Conservation (phyloP, 345 rosid genomes). For the Populus euphratica region DNA sequence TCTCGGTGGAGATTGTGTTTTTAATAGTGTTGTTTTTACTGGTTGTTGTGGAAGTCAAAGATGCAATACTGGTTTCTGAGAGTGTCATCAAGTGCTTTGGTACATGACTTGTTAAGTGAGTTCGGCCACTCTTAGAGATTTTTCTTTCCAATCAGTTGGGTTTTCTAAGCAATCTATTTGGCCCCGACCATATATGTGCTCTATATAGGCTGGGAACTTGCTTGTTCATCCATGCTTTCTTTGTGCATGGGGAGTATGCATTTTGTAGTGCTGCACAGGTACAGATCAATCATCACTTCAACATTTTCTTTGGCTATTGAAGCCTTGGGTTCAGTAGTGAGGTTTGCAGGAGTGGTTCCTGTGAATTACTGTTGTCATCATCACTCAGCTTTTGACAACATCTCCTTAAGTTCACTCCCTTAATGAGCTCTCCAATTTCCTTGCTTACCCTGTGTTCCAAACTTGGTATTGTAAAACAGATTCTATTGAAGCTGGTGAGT, state of each 20-base stretch:
- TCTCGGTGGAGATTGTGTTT: background rate
- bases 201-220: background rate
- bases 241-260: background rate
- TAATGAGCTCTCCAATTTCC: background rate
- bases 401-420: background rate
- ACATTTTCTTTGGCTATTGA: background rate
- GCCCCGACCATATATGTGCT: background rate
- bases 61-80: background rate
- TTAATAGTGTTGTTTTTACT: background rate
- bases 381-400: background rate
- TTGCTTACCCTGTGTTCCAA: background rate
- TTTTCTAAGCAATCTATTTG: background rate
- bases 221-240: background rate
- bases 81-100: background rate
- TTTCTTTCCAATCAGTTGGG: background rate
- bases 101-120: background rate
- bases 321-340: background rate
- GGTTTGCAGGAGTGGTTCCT: background rate
- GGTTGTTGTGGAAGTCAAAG: background rate
- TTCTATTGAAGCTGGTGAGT: background rate
- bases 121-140: background rate
- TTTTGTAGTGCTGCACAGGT: background rate
- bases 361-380: background rate
- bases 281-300: background rate
- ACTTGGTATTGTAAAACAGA: background rate